Percentiles rank a stretch among this genome's conserved stretches.
phyloP scores from a whole-genome alignment of 345 rosid genomes.

The Syzygium jambos region DNA sequence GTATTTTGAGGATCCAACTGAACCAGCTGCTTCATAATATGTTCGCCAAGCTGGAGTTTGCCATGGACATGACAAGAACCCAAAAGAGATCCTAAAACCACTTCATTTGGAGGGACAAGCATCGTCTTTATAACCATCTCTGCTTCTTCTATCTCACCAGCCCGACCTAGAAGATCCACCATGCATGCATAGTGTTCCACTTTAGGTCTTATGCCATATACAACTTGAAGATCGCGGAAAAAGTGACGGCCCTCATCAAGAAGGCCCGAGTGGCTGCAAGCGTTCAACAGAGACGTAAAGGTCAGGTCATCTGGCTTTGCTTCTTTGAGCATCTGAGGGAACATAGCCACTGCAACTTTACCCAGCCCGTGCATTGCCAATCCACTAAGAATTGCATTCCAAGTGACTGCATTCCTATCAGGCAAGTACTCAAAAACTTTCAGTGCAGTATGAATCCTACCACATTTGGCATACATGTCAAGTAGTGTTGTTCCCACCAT shows the following conservation, averaged over 20 bases:
- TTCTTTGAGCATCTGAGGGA: conserved; percentile 52
- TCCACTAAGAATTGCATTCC: conserved; percentile 76
- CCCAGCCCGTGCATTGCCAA: conserved; percentile 75
- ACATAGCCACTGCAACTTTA: conserved; percentile 33
- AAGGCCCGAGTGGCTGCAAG: conserved; percentile 79
- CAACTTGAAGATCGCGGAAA: conserved; percentile 29
- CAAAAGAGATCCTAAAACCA: conserved; percentile 71
- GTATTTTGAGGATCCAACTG: conserved; percentile 50
- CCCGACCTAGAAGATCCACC: conserved; percentile 83
- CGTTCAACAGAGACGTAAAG: conserved; percentile 57
- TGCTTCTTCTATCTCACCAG: conserved; percentile 72
- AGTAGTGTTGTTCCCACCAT: conserved; percentile 75
- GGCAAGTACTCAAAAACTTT: conserved; percentile 45
- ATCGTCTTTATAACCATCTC: conserved; percentile 39
- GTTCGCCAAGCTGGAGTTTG: conserved; percentile 48
- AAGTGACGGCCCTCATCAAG: conserved; percentile 44
- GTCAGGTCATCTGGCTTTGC: conserved; percentile 66
- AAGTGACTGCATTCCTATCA: conserved; percentile 58
- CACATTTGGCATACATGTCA: conserved; percentile 88
- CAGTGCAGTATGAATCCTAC: conserved; percentile 42
- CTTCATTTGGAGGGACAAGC: conserved; percentile 74
- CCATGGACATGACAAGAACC: conserved; percentile 67
- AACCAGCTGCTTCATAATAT: conserved; percentile 31
- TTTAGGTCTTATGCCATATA: conserved; percentile 43
- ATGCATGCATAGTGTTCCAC: conserved; percentile 81